phyloP scores from a whole-genome alignment of 176 grass and related monocot species.

The Avena sativa region DNA sequence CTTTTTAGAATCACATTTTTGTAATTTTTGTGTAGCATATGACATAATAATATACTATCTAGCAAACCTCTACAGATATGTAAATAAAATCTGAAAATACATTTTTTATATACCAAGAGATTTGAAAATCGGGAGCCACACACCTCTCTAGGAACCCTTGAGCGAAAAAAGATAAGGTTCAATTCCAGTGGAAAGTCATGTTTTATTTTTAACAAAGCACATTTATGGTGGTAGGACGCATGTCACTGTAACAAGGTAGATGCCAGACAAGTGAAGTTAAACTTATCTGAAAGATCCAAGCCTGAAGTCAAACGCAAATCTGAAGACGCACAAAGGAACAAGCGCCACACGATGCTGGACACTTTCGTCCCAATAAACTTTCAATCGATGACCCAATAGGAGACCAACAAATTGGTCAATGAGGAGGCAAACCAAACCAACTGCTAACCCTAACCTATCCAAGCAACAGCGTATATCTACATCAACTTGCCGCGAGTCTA shows the following conservation, averaged over 20 bases:
- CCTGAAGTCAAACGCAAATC: slow-evolving; percentile 54
- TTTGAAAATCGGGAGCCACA: too few relatives aligned
- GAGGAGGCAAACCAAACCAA: slow-evolving; percentile 13
- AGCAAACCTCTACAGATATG: too few relatives aligned
- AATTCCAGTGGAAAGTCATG: neutral
- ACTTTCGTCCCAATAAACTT: neutral
- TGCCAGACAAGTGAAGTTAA: slow-evolving; percentile 52
- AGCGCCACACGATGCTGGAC: slow-evolving; percentile 31
- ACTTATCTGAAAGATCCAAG: slow-evolving; percentile 31
- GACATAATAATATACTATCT: too few relatives aligned
- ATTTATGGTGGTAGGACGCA: slow-evolving; percentile 60
- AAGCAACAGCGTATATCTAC: neutral
- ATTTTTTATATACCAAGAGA: too few relatives aligned
- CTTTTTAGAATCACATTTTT: too few relatives aligned
- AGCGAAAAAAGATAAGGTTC: too few relatives aligned
- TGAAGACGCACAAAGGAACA: slow-evolving; percentile 43
- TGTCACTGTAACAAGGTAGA: slow-evolving; percentile 61
- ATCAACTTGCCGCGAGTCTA: slow-evolving; percentile 26
- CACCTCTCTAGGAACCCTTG: too few relatives aligned
- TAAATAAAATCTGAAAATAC: too few relatives aligned
- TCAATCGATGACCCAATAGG: neutral
- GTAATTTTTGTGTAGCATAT: too few relatives aligned
- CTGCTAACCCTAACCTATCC: neutral
- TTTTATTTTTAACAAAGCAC: neutral
- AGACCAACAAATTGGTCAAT: neutral